A percentile compares a stretch with the other conserved stretches of the same genome.
Conservation (phyloP, 202 grass and related monocot species). For the Carex sylvatica region DNA sequence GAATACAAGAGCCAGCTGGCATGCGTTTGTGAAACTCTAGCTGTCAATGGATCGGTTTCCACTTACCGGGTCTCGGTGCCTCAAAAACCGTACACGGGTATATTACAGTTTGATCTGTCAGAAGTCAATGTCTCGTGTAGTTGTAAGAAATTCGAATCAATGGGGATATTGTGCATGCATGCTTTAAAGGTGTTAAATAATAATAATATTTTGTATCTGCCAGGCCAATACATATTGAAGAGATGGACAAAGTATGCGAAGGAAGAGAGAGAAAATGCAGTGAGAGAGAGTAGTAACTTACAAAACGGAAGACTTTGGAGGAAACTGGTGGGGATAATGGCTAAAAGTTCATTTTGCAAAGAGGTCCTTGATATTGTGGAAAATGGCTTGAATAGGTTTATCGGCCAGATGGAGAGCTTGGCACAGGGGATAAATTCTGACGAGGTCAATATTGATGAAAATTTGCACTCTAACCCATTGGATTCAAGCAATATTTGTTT, state of each 20-base stretch:
- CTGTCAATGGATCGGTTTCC: constrained; percentile 12
- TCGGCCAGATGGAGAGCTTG: constrained; percentile 31
- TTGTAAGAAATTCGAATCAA: constrained; percentile 38
- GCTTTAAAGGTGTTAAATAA: constrained; percentile 41
- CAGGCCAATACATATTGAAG: constrained; percentile 14
- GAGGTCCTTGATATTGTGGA: constrained; percentile 25
- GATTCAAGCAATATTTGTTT: constrained; percentile 22
- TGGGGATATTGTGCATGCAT: constrained; percentile 38
- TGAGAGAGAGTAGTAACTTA: not conserved
- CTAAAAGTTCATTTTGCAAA: constrained; percentile 22
- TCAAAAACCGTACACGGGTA: constrained; percentile 23
- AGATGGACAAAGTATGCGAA: constrained; percentile 28
- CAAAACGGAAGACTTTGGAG: constrained; percentile 24
- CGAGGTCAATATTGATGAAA: not conserved
- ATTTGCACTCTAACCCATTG: constrained; percentile 5
- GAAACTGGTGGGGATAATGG: constrained; percentile 16
- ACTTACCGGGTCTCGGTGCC: constrained; percentile 26
- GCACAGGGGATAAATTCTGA: not conserved
- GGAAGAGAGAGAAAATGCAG: constrained; percentile 20
- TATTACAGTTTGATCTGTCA: constrained; percentile 18
- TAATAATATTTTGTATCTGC: constrained; percentile 37
- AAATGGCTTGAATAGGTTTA: constrained; percentile 25
- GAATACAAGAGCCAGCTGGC: constrained; percentile 38
- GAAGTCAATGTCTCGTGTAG: constrained; percentile 25
- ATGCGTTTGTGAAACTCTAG: constrained; percentile 28